Base-by-base conservation (phyloP, 83 land plant species). In the Diphasiastrum complanatum region DNA sequence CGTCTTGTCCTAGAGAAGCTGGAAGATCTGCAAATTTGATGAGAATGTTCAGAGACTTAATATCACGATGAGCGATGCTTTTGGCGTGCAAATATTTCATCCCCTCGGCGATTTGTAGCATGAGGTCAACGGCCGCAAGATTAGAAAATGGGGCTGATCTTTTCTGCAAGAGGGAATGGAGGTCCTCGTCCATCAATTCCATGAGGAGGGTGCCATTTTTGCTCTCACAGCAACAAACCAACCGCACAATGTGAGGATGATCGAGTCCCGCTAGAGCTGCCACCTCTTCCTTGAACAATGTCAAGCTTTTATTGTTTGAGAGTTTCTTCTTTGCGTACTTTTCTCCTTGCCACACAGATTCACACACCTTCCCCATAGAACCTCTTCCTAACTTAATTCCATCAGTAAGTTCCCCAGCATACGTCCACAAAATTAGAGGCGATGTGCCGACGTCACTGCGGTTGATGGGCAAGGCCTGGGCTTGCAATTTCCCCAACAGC, bases 71-170 rank as follows among this genome's bases (percentile, higher is more conserved):
- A 4, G 50, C 50, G 4, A 47, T 14, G 50, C 50, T 4, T 47
- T 14, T 47, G 14, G 10, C 14, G 50, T 47, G 50, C 50, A 47
- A 47, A 14, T 47, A 47, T 47, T 47, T 47, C 50, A 47, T 4
- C 14, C 50, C 50, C 50, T 14, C 10, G 14, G 50, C 50, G 10
- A 47, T 14, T 14, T 47, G 50, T 3, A 47, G 50, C 50, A 47
- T 47, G 14, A 47, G 4, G 14, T 47, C 50, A 4, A 47, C 50
- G 3, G 10, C 4, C 3, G 24, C 24, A 14, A 47, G 10, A 14
- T 4, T 4, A 5, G 50, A 47, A 4, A 47, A 14, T 47, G 50
- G 50, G 3, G 10, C n/a, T n/a, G n/a, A n/a, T n/a, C n/a, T 14
- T 4, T 47, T 25, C 4, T 47, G 10, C 50, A 47, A 47, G 10